Evolutionary conservation across 768 basidiomycete genomes (phyloP).

Genomic region (Piloderma croceum): DNA sequence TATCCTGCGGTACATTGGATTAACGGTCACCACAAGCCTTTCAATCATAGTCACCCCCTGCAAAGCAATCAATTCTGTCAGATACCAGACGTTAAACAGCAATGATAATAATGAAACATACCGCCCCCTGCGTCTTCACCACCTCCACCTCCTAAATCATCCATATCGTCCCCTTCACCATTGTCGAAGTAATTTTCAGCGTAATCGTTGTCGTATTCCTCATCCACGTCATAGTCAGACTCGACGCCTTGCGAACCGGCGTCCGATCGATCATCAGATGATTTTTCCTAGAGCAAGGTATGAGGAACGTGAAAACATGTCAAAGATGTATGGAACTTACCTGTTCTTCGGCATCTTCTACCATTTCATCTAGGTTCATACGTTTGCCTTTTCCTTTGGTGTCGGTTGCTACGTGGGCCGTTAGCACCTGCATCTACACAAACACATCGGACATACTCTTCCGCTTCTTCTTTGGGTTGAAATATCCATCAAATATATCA

Average conservation of each 20-base stretch:
- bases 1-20: too few species aligned
- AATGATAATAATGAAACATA: conserved; percentile 7
- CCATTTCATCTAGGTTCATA: conserved; percentile 63
- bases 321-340: conserved; percentile 22
- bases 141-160: conserved; percentile 69
- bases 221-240: conserved; percentile 81
- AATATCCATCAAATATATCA: conserved; percentile 72
- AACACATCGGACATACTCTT: conserved; percentile 45
- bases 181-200: conserved; percentile 91
- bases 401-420: too few species aligned
- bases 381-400: conserved; percentile 33
- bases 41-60: too few species aligned
- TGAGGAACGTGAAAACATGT: background rate
- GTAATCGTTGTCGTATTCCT: conserved; percentile 90
- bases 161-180: conserved; percentile 75
- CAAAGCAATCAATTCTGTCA: too few species aligned
- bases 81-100: background rate
- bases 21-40: too few species aligned
- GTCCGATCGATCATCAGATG: conserved; percentile 63
- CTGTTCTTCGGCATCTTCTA: conserved; percentile 58
- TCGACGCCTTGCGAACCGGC: conserved; percentile 58
- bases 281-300: conserved; percentile 49
- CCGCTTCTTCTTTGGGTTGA: conserved; percentile 66
- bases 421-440: too few species aligned
- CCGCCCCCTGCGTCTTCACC: conserved; percentile 57